Conservation (phyloP, 2,329 filamentous ascomycete species). For the Pleoardoris graminearum region DNA sequence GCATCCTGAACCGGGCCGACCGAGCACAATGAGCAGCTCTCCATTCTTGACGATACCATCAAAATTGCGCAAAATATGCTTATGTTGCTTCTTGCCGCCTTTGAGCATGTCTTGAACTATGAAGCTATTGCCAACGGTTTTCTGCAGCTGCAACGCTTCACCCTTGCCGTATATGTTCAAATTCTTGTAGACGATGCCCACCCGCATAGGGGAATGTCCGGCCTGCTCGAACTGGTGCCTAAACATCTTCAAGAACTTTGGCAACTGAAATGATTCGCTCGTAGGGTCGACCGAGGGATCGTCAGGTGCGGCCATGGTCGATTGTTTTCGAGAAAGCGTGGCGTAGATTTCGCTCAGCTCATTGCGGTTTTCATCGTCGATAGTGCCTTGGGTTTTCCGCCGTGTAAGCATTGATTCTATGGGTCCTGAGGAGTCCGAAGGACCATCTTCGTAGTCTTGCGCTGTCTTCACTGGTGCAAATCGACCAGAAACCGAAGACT, state of each 20-base stretch:
- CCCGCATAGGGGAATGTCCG: conserved; percentile 56
- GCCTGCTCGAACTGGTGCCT: conserved; percentile 58
- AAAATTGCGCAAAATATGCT: conserved; percentile 60
- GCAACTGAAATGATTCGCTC: conserved; percentile 57
- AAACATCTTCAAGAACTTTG: conserved; percentile 57
- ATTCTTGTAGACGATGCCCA: conserved; percentile 67
- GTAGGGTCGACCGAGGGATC: conserved; percentile 58
- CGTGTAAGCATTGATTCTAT: conserved; percentile 9
- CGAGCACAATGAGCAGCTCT: conserved; percentile 53
- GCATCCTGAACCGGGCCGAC: conserved; percentile 61
- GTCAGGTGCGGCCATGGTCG: conserved; percentile 34
- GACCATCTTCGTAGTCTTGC: conserved; percentile 4
- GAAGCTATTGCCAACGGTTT: conserved; percentile 65
- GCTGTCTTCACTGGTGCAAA: conserved; percentile 13
- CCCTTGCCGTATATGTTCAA: conserved; percentile 70
- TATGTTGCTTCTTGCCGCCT: conserved; percentile 52
- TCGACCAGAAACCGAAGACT: conserved; percentile 10
- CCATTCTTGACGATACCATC: conserved; percentile 58
- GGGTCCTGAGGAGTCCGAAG: conserved; percentile 4
- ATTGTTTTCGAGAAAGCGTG: conserved; percentile 27
- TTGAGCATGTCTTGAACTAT: conserved; percentile 62
- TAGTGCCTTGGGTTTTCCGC: conserved; percentile 18
- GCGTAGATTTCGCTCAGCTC: conserved; percentile 32
- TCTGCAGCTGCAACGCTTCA: conserved; percentile 68
- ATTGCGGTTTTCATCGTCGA: conserved; percentile 29